A percentile compares a stretch with the other conserved stretches of the same genome.
phyloP scores from a whole-genome alignment of 2,329 filamentous ascomycete genomes.

The Berkeleyomyces rouxiae region DNA sequence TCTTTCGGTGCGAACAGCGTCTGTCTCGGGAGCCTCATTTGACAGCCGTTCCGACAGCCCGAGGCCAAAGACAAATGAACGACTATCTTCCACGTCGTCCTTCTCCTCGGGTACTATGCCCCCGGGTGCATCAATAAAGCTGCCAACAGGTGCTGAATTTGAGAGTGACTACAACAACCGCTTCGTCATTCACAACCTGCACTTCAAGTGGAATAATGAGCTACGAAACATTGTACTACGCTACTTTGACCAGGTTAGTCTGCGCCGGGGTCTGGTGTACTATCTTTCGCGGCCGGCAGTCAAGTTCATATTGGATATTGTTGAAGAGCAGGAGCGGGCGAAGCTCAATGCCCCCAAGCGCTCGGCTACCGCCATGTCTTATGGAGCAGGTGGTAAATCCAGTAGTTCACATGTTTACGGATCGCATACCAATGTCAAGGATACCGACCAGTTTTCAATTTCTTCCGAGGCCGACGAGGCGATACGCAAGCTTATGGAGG shows the following conservation, averaged over 20 bases:
- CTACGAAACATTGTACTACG: constrained; percentile 89
- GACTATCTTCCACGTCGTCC: constrained; percentile 24
- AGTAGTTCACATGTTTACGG: neutral
- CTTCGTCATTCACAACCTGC: constrained; percentile 94
- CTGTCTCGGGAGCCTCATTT: constrained; percentile 2
- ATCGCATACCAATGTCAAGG: neutral
- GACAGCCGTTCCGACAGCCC: neutral
- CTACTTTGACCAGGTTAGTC: constrained; percentile 94
- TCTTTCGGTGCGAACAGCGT: constrained; percentile 4
- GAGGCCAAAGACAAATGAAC: neutral
- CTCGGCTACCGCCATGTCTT: constrained; percentile 9
- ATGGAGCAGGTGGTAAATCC: constrained; percentile 7
- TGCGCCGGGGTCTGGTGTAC: constrained; percentile 90
- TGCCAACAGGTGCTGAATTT: constrained; percentile 60
- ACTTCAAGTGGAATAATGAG: constrained; percentile 96
- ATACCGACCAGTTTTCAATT: constrained; percentile 4
- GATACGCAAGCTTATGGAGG: constrained; percentile 69
- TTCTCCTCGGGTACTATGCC: constrained; percentile 28
- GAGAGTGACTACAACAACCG: constrained; percentile 94
- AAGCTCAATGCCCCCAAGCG: constrained; percentile 25
- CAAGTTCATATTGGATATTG: constrained; percentile 95
- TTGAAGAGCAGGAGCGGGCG: constrained; percentile 77
- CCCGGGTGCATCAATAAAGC: constrained; percentile 40
- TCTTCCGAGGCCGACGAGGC: constrained; percentile 54
- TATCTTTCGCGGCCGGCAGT: constrained; percentile 91